These are phyloP conservation scores for Flammula alnicola DNA, from an alignment of 1,284 basidiomycete species.

Conservation along the genomic window DNA sequence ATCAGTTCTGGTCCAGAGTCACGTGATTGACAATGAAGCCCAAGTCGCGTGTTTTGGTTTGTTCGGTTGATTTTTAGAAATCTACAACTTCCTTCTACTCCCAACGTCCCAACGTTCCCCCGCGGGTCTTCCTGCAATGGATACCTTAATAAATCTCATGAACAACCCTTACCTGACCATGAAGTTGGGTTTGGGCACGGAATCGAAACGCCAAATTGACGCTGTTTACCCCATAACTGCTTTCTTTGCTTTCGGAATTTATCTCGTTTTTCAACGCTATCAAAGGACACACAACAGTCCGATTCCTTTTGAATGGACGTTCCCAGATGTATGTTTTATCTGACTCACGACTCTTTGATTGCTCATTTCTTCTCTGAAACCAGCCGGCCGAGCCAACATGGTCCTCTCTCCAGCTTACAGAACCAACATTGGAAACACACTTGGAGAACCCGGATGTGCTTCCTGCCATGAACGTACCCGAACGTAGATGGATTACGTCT, in stretches of 20 bases:
- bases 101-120: constrained; percentile 14
- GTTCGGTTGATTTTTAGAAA: constrained; percentile 14
- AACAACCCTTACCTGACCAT: constrained; percentile 54
- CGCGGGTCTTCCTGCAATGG: constrained; percentile 34
- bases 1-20: too few relatives aligned
- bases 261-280: constrained; percentile 74
- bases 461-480: constrained; percentile 52
- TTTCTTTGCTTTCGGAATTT: constrained; percentile 77
- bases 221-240: constrained; percentile 60
- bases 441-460: constrained; percentile 56
- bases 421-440: constrained; percentile 69
- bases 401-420: constrained; percentile 55
- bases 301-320: constrained; percentile 60
- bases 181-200: constrained; percentile 49
- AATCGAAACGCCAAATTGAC: constrained; percentile 54
- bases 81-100: constrained; percentile 5
- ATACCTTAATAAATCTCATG: constrained; percentile 51
- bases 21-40: too few relatives aligned
- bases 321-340: constrained; percentile 57
- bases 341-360: background rate
- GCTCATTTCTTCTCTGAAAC: background rate
- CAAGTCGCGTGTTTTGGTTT: constrained; percentile 26
- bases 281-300: constrained; percentile 74
- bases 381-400: constrained; percentile 60
- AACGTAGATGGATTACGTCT: constrained; percentile 79